Percentiles rank a stretch among this genome's conserved stretches.
phyloP scores from a whole-genome alignment of 1,139 yeast species.

The Citeromyces hawaiiensis region DNA sequence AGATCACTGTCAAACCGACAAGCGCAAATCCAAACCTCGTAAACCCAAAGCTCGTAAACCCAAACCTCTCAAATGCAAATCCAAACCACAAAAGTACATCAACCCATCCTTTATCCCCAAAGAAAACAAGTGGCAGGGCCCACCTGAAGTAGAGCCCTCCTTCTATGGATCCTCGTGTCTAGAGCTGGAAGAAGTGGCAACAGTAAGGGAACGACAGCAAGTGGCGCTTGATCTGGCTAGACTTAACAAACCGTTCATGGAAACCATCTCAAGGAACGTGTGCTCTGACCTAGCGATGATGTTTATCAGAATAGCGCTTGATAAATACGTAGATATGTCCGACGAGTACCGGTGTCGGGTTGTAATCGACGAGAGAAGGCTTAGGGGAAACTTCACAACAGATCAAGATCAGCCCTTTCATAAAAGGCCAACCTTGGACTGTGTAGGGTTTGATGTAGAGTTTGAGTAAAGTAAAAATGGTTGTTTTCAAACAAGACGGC shows the following conservation, averaged over 20 bases:
- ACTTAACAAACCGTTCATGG: conserved; percentile 1
- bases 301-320: conserved; percentile 3
- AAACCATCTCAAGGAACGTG: conserved; percentile 1
- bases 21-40: neutral
- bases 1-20: too few species aligned
- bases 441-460: neutral
- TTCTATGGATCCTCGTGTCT: neutral
- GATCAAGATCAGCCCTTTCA: neutral
- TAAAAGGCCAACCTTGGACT: neutral
- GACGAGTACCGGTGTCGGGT: conserved; percentile 3
- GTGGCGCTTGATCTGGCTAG: neutral
- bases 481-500: neutral
- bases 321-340: conserved; percentile 3
- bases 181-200: neutral
- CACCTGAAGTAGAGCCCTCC: neutral
- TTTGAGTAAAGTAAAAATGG: neutral
- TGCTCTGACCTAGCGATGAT: conserved; percentile 1
- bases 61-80: too few species aligned
- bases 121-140: neutral
- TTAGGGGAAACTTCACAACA: neutral
- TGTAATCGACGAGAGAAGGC: conserved; percentile 1
- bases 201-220: neutral
- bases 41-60: too few species aligned
- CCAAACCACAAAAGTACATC: neutral
- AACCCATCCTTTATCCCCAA: neutral